Base-by-base conservation (phyloP, 2,329 filamentous ascomycete species). In the Penicillium polonicum region DNA sequence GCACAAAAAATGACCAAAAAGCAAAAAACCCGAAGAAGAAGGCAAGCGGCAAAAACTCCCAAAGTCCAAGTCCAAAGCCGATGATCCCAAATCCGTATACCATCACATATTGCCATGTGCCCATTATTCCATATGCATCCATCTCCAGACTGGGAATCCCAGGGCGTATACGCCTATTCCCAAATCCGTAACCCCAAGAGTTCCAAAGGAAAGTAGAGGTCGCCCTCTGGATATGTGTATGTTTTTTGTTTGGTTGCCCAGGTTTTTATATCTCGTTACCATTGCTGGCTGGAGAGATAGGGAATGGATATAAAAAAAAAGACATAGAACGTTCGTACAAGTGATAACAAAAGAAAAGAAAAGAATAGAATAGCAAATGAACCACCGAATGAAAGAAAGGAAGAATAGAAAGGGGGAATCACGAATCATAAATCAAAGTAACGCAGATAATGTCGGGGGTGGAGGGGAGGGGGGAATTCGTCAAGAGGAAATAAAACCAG, bases 131-230 rank as follows among this genome's bases (percentile, higher is more conserved):
- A 45, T 35, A 51, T 48, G 39, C 56, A 52, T 45, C 56, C 39
- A 61, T 35, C 43, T 49, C 44, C 19, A 55, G 45, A 41, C 44
- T 25, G 33, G 52, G 29, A 48, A 27, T 42, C 21, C 48, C 45
- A 46, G 48, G 29, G 57, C 48, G 31, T 55, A 15, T 52, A 58
- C 51, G 59, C 52, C 55, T 57, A 53, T 55, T 50, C 53, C 51
- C 57, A 61, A 55, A 53, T 48, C 59, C 42, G 21, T 42, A 8
- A 42, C 7, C 29, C 19, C 41, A 45, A 51, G 17, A 35, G 21
- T 55, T 61, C 50, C 62, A 63, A 63, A 51, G 46, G 46, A 62
- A 60, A 38, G 35, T 65, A 58, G 65, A 66, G 65, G 65, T 67
- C 44, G 65, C 64, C 65, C 65, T 65, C 65, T 60, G 55, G 52